phyloP scores from a whole-genome alignment of 2,329 filamentous ascomycete species.

The Zymoseptoria brevis region DNA sequence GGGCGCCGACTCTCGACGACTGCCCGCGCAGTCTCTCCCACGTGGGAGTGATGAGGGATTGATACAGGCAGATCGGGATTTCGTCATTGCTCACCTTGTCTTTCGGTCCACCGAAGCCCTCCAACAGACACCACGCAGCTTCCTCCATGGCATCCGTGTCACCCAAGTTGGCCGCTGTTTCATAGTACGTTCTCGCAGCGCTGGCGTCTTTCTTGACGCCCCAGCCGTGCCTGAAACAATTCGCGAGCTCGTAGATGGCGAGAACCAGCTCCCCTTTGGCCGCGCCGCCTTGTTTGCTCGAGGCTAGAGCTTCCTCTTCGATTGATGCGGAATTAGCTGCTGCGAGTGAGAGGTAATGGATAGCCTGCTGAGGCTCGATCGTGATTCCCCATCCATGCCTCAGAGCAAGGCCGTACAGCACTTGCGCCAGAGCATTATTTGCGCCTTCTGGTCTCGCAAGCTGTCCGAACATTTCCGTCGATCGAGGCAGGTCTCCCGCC shows the following conservation, averaged over 20 bases:
- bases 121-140: conserved; percentile 87
- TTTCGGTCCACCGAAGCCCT: conserved; percentile 96
- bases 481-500: conserved; percentile 65
- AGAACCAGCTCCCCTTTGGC: conserved; percentile 95
- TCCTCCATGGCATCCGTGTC: conserved; percentile 98
- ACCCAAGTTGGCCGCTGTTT: conserved; percentile 91
- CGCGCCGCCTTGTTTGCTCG: conserved; percentile 82
- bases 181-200: conserved; percentile 86
- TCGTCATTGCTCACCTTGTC: conserved; percentile 70
- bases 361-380: conserved; percentile 62
- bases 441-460: conserved; percentile 75
- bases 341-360: conserved; percentile 78
- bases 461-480: conserved; percentile 75
- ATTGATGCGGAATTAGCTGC: conserved; percentile 84
- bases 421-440: conserved; percentile 91
- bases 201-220: conserved; percentile 78
- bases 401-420: conserved; percentile 86
- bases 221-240: conserved; percentile 91
- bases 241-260: conserved; percentile 90
- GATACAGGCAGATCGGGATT: background rate
- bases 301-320: conserved; percentile 74
- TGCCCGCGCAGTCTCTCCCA: conserved; percentile 1
- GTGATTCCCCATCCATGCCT: conserved; percentile 91
- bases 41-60: conserved; percentile 6
- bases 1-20: background rate